Evolutionary conservation across 148 eudicot genomes (phyloP).

Genomic region (Silene latifolia): DNA sequence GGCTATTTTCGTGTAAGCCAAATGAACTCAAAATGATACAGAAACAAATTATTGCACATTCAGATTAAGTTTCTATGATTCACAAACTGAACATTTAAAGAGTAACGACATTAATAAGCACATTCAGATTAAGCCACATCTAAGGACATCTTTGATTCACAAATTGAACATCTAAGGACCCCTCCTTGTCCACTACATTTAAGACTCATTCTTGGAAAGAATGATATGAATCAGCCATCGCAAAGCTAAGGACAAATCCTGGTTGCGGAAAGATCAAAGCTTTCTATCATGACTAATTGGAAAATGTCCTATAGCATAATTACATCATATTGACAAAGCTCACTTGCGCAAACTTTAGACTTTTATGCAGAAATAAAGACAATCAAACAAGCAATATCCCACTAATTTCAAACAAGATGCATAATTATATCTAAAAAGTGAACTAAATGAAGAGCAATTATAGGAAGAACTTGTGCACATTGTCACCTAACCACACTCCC

Average conservation of each 20-base stretch:
- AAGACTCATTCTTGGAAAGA: too few species aligned
- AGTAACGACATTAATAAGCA: too few species aligned
- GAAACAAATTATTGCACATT: not conserved
- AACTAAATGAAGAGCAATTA: constrained; percentile 13
- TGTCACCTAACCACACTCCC: constrained; percentile 22
- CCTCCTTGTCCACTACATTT: too few species aligned
- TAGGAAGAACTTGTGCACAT: constrained; percentile 11
- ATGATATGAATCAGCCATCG: not conserved
- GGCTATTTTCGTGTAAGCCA: not conserved
- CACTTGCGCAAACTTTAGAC: constrained; percentile 1
- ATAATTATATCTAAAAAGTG: not conserved
- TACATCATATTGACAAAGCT: not conserved
- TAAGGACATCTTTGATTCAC: too few species aligned
- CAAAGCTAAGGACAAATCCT: not conserved
- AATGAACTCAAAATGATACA: not conserved
- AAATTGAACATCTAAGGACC: too few species aligned
- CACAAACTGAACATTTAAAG: not conserved
- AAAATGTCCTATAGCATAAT: not conserved
- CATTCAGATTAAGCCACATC: too few species aligned
- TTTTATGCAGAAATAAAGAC: constrained; percentile 13
- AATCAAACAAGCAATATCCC: constrained; percentile 18
- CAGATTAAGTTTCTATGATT: not conserved
- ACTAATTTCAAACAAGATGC: constrained; percentile 9
- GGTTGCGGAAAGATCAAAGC: not conserved
- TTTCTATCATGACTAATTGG: not conserved